A percentile compares a stretch with the other conserved stretches of the same genome.
phyloP scores from a whole-genome alignment of 257 asterid species.

The Rauvolfia tetraphylla region DNA sequence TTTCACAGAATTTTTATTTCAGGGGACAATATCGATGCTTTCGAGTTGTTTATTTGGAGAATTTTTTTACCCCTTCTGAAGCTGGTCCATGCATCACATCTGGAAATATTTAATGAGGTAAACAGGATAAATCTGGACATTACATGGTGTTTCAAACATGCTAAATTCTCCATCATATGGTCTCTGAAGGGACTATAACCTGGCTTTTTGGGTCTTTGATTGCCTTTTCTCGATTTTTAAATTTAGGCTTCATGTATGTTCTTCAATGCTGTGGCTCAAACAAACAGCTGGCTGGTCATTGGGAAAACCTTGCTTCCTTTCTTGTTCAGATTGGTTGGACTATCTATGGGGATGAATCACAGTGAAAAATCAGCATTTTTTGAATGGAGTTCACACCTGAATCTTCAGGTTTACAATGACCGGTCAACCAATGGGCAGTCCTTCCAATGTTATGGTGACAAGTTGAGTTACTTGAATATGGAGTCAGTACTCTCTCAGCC shows the following conservation, averaged over 20 bases:
- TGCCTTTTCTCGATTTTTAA: slow-evolving; percentile 11
- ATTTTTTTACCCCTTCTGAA: slow-evolving; percentile 60
- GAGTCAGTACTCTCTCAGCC: slow-evolving; percentile 30
- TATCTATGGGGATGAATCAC: slow-evolving; percentile 59
- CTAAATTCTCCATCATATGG: slow-evolving; percentile 4
- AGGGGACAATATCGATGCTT: slow-evolving; percentile 40
- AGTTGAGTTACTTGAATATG: slow-evolving; percentile 24
- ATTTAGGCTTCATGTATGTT: slow-evolving; percentile 61
- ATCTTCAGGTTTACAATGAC: slow-evolving; percentile 27
- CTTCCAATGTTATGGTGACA: slow-evolving; percentile 28
- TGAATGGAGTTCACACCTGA: slow-evolving; percentile 44
- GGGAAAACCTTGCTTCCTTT: slow-evolving; percentile 66
- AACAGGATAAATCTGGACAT: slow-evolving; percentile 8
- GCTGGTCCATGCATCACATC: slow-evolving; percentile 45
- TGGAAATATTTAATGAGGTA: slow-evolving; percentile 69
- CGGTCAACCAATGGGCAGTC: slow-evolving; percentile 23
- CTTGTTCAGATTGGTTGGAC: slow-evolving; percentile 65
- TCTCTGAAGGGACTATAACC: slow-evolving; percentile 9
- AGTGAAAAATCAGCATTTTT: slow-evolving; percentile 47
- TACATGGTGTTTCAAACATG: background rate
- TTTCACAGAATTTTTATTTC: slow-evolving; percentile 26
- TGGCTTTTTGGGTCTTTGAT: slow-evolving; percentile 1
- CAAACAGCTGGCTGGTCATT: slow-evolving; percentile 69
- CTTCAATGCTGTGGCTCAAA: slow-evolving; percentile 55
- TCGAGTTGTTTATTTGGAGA: slow-evolving; percentile 59